A percentile compares a stretch with the other conserved stretches of the same genome.
Evolutionary conservation across 768 basidiomycete genomes (phyloP).

Genomic region (Paxillus ammoniavirescens): DNA sequence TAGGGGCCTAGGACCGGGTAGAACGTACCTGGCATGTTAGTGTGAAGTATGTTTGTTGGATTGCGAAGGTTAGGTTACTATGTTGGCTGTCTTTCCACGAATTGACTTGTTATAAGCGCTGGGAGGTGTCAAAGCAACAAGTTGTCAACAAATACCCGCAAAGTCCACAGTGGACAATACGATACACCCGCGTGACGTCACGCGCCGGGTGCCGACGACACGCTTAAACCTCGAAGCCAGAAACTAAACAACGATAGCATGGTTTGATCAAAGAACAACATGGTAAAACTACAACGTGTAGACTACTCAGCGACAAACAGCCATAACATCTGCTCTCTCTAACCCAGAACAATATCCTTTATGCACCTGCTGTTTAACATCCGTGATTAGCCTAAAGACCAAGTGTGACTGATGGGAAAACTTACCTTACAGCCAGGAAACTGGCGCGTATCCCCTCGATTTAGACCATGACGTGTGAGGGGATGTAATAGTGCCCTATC

Average conservation of each 20-base stretch:
- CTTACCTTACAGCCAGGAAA: slow-evolving; percentile 21
- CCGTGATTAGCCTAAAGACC: not conserved
- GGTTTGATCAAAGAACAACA: slow-evolving; percentile 27
- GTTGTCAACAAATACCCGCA: slow-evolving; percentile 24
- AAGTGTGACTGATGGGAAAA: not conserved
- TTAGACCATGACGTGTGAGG: slow-evolving; percentile 7
- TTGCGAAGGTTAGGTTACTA: not conserved
- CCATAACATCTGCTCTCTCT: slow-evolving; percentile 8
- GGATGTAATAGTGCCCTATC: slow-evolving; percentile 8
- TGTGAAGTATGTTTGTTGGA: not conserved
- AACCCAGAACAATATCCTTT: slow-evolving; percentile 10
- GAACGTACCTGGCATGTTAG: slow-evolving; percentile 31
- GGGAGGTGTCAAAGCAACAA: slow-evolving; percentile 21
- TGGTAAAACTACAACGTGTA: slow-evolving; percentile 26
- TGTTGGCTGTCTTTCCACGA: not conserved
- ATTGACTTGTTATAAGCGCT: slow-evolving; percentile 8
- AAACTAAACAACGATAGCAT: not conserved
- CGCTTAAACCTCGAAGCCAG: no score
- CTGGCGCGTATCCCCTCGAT: slow-evolving; percentile 11
- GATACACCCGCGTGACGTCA: slow-evolving; percentile 32
- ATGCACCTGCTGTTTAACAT: slow-evolving; percentile 7
- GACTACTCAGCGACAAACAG: slow-evolving; percentile 25
- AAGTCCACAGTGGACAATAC: slow-evolving; percentile 12
- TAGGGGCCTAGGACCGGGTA: slow-evolving; percentile 8
- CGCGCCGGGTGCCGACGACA: slow-evolving; percentile 8